These are phyloP conservation scores for Antitrichia curtipendula DNA, from an alignment of 225 moss, liverwort and hornwort genomes.

Conservation along the genomic window DNA sequence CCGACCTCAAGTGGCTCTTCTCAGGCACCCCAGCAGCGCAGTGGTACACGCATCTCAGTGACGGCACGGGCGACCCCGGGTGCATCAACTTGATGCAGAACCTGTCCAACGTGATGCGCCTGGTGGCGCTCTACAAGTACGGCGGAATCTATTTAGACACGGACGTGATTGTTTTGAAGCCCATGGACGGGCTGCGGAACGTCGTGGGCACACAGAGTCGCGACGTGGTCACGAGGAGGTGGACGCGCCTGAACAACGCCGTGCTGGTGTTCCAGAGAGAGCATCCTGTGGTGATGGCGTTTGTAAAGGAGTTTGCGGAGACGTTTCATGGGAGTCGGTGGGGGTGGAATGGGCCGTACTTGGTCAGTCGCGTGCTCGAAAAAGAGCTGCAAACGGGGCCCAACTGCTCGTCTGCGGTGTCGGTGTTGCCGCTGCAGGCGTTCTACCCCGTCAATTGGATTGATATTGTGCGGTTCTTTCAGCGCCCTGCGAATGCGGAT, in stretches of 20 bases:
- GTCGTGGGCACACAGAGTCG: conserved; percentile 36
- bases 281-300: conserved; percentile 15
- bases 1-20: conserved; percentile 16
- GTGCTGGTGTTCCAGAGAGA: conserved; percentile 32
- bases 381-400: not conserved
- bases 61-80: conserved; percentile 32
- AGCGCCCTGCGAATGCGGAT: not conserved
- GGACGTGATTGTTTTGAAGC: conserved; percentile 35
- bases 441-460: conserved; percentile 53
- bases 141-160: conserved; percentile 54
- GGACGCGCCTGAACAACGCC: conserved; percentile 56
- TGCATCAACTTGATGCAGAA: conserved; percentile 62
- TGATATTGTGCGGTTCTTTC: conserved; percentile 2
- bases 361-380: conserved; percentile 37
- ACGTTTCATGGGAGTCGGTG: conserved; percentile 49
- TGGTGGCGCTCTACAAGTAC: conserved; percentile 35
- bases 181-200: conserved; percentile 18
- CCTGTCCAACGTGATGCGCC: conserved; percentile 48
- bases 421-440: conserved; percentile 5
- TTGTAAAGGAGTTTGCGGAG: conserved; percentile 23
- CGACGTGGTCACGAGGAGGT: not conserved
- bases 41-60: conserved; percentile 19
- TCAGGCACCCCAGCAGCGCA: conserved; percentile 4
- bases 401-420: not conserved
- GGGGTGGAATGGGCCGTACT: conserved; percentile 65